These are phyloP conservation scores for Quercus suber DNA, from an alignment of 306 rosid genomes.

Conservation along the genomic window DNA sequence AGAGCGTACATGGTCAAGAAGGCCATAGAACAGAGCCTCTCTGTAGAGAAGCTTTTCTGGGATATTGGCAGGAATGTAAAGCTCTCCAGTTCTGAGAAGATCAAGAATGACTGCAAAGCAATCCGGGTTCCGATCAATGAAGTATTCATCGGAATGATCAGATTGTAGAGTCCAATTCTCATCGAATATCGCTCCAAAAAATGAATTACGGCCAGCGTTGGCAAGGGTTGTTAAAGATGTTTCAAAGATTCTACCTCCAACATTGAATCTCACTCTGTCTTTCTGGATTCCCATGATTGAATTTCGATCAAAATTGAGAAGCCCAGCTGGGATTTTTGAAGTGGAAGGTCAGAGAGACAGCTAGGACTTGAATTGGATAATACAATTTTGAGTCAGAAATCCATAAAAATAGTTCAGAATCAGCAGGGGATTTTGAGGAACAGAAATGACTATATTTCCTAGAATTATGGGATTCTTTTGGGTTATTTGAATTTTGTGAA, in stretches of 20 bases:
- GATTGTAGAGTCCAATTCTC: conserved; percentile 63
- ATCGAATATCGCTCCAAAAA: conserved; percentile 87
- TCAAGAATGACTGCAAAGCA: conserved; percentile 81
- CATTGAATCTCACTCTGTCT: conserved; percentile 79
- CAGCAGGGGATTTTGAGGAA: conserved; percentile 5
- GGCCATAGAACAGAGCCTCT: conserved; percentile 80
- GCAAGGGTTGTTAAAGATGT: conserved; percentile 87
- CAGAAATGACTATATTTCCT: not conserved
- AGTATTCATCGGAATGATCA: conserved; percentile 36
- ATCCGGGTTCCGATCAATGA: conserved; percentile 89
- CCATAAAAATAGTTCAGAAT: not conserved
- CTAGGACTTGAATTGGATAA: not conserved
- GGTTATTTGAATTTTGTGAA: not conserved
- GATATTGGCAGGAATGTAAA: conserved; percentile 45
- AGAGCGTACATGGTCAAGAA: conserved; percentile 72
- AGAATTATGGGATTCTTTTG: conserved; percentile 4
- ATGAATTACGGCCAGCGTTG: conserved; percentile 81
- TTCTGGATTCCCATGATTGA: conserved; percentile 55
- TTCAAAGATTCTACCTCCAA: conserved; percentile 89
- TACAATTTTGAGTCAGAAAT: not conserved
- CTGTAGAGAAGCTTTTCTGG: conserved; percentile 74
- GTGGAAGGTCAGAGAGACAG: not conserved
- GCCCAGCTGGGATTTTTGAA: conserved; percentile 30
- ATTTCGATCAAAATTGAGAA: conserved; percentile 24
- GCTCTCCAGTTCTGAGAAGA: conserved; percentile 75